Conservation (phyloP, 2,329 filamentous ascomycete species). For the Hypoxylon sp. region DNA sequence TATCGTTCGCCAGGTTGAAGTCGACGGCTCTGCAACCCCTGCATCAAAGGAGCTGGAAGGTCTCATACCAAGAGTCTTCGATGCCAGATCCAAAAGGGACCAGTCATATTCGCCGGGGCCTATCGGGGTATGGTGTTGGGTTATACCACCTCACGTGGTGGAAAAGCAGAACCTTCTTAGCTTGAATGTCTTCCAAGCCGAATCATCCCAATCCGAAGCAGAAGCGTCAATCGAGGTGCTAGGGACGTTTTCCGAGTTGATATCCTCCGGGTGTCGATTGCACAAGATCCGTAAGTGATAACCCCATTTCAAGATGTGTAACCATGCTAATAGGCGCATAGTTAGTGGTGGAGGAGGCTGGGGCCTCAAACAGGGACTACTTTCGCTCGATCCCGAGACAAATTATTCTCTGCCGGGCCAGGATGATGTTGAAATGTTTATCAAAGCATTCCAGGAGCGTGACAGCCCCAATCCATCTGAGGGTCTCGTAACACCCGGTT, state of each 20-base stretch:
- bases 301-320: slow-evolving; percentile 38
- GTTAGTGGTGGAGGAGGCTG: slow-evolving; percentile 88
- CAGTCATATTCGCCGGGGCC: slow-evolving; percentile 55
- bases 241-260: slow-evolving; percentile 53
- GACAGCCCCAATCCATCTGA: slow-evolving; percentile 58
- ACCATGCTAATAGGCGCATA: slow-evolving; percentile 53
- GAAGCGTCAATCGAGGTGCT: slow-evolving; percentile 49
- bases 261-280: slow-evolving; percentile 62
- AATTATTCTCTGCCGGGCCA: slow-evolving; percentile 65
- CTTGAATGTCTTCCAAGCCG: slow-evolving; percentile 46
- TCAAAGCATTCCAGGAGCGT: slow-evolving; percentile 62
- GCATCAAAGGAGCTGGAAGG: slow-evolving; percentile 81
- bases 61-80: slow-evolving; percentile 72
- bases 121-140: slow-evolving; percentile 80
- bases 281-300: slow-evolving; percentile 62
- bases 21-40: slow-evolving; percentile 64
- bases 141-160: slow-evolving; percentile 64
- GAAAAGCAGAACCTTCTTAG: slow-evolving; percentile 42
- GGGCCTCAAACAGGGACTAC: slow-evolving; percentile 83
- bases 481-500: slow-evolving; percentile 73
- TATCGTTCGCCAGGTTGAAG: slow-evolving; percentile 76
- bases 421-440: slow-evolving; percentile 68
- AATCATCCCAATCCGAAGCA: slow-evolving; percentile 48
- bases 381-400: slow-evolving; percentile 82
- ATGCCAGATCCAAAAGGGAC: slow-evolving; percentile 54